phyloP scores from a whole-genome alignment of 2,329 filamentous ascomycete species.

The Lasiodiplodia theobromae region DNA sequence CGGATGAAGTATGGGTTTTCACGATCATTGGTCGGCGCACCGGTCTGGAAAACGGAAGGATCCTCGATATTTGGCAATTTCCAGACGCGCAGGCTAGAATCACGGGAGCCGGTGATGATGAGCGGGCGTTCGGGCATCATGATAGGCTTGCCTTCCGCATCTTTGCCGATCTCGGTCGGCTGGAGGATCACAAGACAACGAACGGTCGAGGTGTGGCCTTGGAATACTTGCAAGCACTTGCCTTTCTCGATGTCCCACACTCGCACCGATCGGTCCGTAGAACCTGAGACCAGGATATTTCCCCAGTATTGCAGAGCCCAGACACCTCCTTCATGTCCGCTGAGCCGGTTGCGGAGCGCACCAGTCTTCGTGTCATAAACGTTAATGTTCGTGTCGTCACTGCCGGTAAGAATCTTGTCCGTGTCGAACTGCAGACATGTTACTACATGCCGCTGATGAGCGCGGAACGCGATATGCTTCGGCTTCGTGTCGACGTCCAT shows the following conservation, averaged over 20 bases:
- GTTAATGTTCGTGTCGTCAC: constrained; percentile 96
- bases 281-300: constrained; percentile 93
- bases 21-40: constrained; percentile 73
- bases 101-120: constrained; percentile 96
- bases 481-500: constrained; percentile 83
- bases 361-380: constrained; percentile 98
- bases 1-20: constrained; percentile 97
- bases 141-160: constrained; percentile 73
- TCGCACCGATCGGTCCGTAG: constrained; percentile 96
- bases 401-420: constrained; percentile 97
- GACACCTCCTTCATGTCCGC: constrained; percentile 95
- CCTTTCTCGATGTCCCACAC: constrained; percentile 98
- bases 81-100: constrained; percentile 94
- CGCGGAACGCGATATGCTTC: constrained; percentile 92
- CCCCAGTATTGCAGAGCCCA: constrained; percentile 98
- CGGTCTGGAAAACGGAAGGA: constrained; percentile 78
- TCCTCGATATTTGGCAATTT: constrained; percentile 84
- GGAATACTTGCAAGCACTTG: constrained; percentile 92
- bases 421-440: constrained; percentile 98
- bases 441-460: constrained; percentile 94
- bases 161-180: constrained; percentile 78
- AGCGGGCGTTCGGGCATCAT: constrained; percentile 94
- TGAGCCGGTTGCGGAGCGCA: constrained; percentile 79
- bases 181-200: constrained; percentile 94
- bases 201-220: constrained; percentile 96